A percentile compares a stretch with the other conserved stretches of the same genome.
Conservation (phyloP, 2,329 filamentous ascomycete genomes). For the Cytospora piceicola region DNA sequence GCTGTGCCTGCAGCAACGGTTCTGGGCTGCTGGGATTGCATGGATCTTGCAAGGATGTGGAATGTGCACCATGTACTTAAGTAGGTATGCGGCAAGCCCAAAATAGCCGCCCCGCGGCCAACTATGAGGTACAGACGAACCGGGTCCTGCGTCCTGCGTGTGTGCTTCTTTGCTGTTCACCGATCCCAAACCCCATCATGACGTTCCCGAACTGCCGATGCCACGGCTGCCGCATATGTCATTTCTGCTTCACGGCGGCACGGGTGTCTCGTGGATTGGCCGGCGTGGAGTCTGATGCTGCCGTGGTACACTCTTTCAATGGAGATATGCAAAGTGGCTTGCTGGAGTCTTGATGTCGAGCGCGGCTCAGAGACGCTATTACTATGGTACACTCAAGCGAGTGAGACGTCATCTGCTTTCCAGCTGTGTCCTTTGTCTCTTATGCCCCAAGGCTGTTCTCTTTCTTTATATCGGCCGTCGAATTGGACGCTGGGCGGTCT, state of each 20-base stretch:
- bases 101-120: slow-evolving; percentile 25
- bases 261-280: slow-evolving; percentile 15
- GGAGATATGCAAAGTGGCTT: background rate
- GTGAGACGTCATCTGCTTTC: slow-evolving; percentile 24
- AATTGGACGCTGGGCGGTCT: slow-evolving; percentile 20
- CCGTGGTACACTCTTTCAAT: slow-evolving; percentile 3
- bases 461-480: slow-evolving; percentile 18
- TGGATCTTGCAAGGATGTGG: background rate
- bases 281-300: background rate
- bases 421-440: background rate
- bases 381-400: slow-evolving; percentile 23
- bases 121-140: slow-evolving; percentile 8
- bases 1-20: background rate
- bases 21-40: background rate
- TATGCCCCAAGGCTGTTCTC: background rate
- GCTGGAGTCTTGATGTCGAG: slow-evolving; percentile 17
- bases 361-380: slow-evolving; percentile 20
- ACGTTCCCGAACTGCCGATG: slow-evolving; percentile 12
- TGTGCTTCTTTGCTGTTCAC: slow-evolving; percentile 6
- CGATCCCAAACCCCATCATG: slow-evolving; percentile 10
- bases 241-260: slow-evolving; percentile 7
- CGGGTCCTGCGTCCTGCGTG: background rate
- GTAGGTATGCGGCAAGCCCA: background rate
- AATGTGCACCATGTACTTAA: background rate
- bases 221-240: slow-evolving; percentile 11